phyloP scores from a whole-genome alignment of 1,284 basidiomycete species.

The Golubevia sp. region DNA sequence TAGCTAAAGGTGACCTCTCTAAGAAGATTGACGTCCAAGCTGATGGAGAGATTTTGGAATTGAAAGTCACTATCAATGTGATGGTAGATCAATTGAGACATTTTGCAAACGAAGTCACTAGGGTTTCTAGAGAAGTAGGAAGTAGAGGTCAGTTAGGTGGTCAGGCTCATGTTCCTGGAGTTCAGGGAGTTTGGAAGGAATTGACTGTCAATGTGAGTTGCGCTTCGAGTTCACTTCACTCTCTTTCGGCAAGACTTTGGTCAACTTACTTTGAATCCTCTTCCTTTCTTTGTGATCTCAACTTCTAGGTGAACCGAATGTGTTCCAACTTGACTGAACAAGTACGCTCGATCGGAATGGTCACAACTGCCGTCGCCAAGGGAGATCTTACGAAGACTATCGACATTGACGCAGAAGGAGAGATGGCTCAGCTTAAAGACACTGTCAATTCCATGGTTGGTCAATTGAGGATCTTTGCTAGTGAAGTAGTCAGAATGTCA shows the following conservation, averaged over 20 bases:
- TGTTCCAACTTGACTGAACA: conserved; percentile 90
- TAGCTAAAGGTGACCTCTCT: conserved; percentile 90
- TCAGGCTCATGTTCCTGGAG: conserved; percentile 60
- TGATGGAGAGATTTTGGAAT: conserved; percentile 90
- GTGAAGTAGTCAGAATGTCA: conserved; percentile 68
- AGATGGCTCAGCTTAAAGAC: conserved; percentile 81
- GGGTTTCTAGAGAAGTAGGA: conserved; percentile 72
- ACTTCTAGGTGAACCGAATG: conserved; percentile 81
- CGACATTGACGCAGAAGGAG: conserved; percentile 80
- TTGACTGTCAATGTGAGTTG: conserved; percentile 48
- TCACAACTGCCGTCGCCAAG: conserved; percentile 85
- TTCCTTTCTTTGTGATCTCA: background rate
- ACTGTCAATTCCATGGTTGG: conserved; percentile 91
- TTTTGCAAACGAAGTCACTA: conserved; percentile 92
- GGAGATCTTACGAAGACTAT: conserved; percentile 66
- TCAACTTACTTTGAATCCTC: background rate
- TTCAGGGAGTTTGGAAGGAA: conserved; percentile 62
- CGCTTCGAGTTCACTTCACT: background rate
- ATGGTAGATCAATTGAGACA: conserved; percentile 88
- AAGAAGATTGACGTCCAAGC: conserved; percentile 97
- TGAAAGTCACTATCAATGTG: conserved; percentile 97
- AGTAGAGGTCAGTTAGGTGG: conserved; percentile 49
- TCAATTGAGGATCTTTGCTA: conserved; percentile 79
- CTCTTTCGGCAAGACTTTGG: conserved; percentile 1
- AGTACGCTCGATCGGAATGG: conserved; percentile 85